phyloP scores from a whole-genome alignment of 345 rosid genomes.

The Salix arbutifolia region DNA sequence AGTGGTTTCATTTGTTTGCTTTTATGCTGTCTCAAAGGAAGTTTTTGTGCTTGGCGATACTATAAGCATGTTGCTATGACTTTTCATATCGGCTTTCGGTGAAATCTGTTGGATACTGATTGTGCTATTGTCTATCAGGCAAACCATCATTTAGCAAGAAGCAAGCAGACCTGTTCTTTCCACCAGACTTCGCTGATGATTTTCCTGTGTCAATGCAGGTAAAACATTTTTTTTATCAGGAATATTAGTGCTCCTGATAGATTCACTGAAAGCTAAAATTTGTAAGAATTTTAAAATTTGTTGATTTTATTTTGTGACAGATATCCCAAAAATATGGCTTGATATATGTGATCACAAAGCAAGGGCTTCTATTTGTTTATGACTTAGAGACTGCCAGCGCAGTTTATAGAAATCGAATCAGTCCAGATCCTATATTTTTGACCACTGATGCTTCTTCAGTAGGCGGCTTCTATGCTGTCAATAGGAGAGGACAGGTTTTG shows the following conservation, averaged over 20 bases:
- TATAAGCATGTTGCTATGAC: not conserved
- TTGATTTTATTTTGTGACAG: slow-evolving; percentile 33
- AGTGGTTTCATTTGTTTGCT: not conserved
- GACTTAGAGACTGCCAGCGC: slow-evolving; percentile 96
- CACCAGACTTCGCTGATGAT: slow-evolving; percentile 29
- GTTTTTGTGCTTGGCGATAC: not conserved
- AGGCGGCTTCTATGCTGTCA: slow-evolving; percentile 90
- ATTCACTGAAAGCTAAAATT: not conserved
- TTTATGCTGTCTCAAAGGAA: not conserved
- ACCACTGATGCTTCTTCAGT: slow-evolving; percentile 82
- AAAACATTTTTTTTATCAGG: not conserved
- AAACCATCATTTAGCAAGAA: slow-evolving; percentile 26
- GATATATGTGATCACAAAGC: slow-evolving; percentile 87
- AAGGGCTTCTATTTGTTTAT: slow-evolving; percentile 88
- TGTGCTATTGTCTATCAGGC: not conserved
- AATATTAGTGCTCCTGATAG: not conserved
- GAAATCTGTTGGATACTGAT: not conserved
- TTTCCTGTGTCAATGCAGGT: slow-evolving; percentile 30
- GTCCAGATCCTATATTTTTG: slow-evolving; percentile 96
- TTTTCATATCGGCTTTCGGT: not conserved
- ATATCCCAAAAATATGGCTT: slow-evolving; percentile 84
- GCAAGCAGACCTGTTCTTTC: slow-evolving; percentile 26
- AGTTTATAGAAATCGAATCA: slow-evolving; percentile 85
- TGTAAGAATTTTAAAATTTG: not conserved
- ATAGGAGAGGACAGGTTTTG: slow-evolving; percentile 47